Evolutionary conservation across 176 grass and related monocot species (phyloP), one percentile per base, ranked within the genome.

Genomic region (Dendrocalamus sinicus): DNA sequence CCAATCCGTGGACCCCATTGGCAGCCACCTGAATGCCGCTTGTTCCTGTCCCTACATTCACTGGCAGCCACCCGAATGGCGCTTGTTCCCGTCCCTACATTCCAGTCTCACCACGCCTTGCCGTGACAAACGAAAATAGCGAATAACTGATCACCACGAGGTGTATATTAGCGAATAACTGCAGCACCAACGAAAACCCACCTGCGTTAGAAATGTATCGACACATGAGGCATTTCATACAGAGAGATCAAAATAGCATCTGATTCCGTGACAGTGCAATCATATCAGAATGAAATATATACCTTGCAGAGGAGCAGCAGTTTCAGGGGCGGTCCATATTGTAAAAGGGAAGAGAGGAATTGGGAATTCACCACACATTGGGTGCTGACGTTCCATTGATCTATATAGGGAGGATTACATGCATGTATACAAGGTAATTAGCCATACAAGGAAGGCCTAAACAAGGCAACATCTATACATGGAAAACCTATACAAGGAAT

Each of bases 271-370:
- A 64, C 13, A 12, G n/a, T 20, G 12, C 12, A 39, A 63, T 23
- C 40, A 11, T 41, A 30, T 67, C 3, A 48, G 19, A 32, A 24
- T 85, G 62, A 12, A 53, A 68, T 57, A 19, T 17, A 2, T 84
- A 88, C 89, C 89, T 88, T 41, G 2, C 1, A n/a, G 11, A 81
- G 32, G 8, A 84, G 80, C 76, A 87, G 64, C 14, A 48, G 37
- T 70, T 11, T 12, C 43, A 10, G 11, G n/a, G 67, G 84, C 45
- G 58, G 63, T 60, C 69, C 69, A 64, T 63, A 26, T 26, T 26
- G 26, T 26, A 26, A 26, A 26, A 26, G 26, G 26, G 26, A 26
- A 26, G 26, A 26, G 26, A 26, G 26, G 26, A 26, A 26, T 26
- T 26, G 26, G 26, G 26, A 26, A 26, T 26, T 26, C 26, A 26